These are phyloP conservation scores for Parastagonospora avenae DNA, from an alignment of 2,329 filamentous ascomycete genomes.

Conservation along the genomic window DNA sequence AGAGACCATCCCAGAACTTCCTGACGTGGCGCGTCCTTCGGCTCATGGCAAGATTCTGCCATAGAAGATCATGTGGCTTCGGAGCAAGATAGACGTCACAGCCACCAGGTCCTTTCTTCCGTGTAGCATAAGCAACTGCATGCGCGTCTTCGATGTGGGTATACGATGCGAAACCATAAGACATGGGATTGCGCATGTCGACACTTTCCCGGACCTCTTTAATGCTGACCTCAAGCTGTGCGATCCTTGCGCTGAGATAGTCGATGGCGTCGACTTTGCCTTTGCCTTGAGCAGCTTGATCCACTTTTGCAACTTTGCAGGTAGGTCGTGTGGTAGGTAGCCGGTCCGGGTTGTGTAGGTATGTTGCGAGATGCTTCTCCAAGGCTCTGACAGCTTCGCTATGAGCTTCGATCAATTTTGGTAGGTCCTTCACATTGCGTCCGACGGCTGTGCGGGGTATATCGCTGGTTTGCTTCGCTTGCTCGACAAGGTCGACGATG, in stretches of 20 bases:
- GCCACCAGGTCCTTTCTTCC: constrained; percentile 78
- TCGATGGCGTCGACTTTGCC: constrained; percentile 91
- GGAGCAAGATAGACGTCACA: constrained; percentile 80
- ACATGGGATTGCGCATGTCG: constrained; percentile 86
- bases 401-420: constrained; percentile 82
- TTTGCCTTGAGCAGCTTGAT: constrained; percentile 66
- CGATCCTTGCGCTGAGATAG: constrained; percentile 84
- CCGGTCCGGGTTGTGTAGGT: constrained; percentile 81
- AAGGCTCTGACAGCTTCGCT: constrained; percentile 78
- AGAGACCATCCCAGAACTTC: constrained; percentile 78
- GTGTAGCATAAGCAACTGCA: constrained; percentile 75
- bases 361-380: constrained; percentile 78
- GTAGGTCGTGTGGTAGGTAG: constrained; percentile 77
- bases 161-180: constrained; percentile 94
- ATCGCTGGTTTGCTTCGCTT: constrained; percentile 74
- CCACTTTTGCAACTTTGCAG: constrained; percentile 78
- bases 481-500: constrained; percentile 81
- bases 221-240: constrained; percentile 79
- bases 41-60: constrained; percentile 84
- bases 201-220: constrained; percentile 79
- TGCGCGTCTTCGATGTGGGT: constrained; percentile 87
- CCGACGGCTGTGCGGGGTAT: constrained; percentile 81
- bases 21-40: constrained; percentile 71
- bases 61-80: constrained; percentile 88
- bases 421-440: constrained; percentile 88